Conservation (phyloP, 23 red algal genomes). For the Gracilaria vermiculophylla region DNA sequence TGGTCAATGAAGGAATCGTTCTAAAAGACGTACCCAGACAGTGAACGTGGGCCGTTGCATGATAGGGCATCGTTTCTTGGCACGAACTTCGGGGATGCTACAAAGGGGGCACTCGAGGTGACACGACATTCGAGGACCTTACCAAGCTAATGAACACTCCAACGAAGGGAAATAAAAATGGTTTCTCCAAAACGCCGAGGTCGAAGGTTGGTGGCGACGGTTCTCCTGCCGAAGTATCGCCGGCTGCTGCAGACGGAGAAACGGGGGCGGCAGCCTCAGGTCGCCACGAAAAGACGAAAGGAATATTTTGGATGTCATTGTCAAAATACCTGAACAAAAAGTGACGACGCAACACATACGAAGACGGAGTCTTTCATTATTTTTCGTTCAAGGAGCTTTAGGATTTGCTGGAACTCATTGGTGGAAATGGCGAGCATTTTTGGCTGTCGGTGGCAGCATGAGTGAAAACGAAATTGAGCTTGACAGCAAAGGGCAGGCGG, state of each 20-base stretch:
- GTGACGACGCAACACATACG: neutral
- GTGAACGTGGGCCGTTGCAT: conserved; percentile 38
- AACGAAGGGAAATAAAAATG: neutral
- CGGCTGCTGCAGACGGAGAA: neutral
- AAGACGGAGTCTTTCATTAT: neutral
- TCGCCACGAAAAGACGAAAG: neutral
- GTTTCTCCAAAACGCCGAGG: conserved; percentile 6
- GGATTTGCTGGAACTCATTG: no score
- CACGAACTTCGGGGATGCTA: neutral
- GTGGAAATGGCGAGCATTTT: neutral
- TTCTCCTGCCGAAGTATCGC: neutral
- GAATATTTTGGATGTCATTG: neutral
- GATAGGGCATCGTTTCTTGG: conserved; percentile 49
- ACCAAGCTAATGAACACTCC: conserved; percentile 1
- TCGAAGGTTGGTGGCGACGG: conserved; percentile 1
- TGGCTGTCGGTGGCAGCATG: conserved; percentile 48
- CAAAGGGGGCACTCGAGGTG: neutral
- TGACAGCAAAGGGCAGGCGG: conserved; percentile 16
- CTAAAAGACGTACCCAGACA: conserved; percentile 39
- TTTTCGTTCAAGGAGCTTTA: neutral
- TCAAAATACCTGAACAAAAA: conserved; percentile 27
- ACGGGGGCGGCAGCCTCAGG: neutral
- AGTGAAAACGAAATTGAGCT: conserved; percentile 48
- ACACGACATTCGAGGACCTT: neutral
- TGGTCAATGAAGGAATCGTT: conserved; percentile 21